Evolutionary conservation across 176 grass and related monocot genomes (phyloP).

Genomic region (Ananas comosus): DNA sequence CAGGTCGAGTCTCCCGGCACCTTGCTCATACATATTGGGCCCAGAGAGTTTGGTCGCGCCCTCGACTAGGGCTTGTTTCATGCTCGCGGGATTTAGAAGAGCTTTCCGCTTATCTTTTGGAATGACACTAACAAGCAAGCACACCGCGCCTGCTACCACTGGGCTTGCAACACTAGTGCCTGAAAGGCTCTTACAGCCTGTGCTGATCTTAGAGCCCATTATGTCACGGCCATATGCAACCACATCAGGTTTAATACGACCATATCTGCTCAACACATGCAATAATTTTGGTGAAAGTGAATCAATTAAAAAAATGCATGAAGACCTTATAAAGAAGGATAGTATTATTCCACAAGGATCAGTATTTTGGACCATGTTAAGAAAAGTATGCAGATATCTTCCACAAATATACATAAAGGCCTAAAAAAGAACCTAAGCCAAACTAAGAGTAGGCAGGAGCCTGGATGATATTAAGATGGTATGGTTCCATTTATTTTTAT

Average conservation of each 20-base stretch:
- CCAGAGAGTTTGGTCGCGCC: conserved; percentile 92
- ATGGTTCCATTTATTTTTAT: too few relatives aligned
- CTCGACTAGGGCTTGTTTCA: conserved; percentile 98
- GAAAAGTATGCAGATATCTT: too few relatives aligned
- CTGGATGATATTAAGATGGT: too few relatives aligned
- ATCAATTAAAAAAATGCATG: conserved; percentile 3
- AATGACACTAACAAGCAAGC: conserved; percentile 83
- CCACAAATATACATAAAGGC: too few relatives aligned
- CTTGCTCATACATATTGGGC: conserved; percentile 93
- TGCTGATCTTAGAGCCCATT: conserved; percentile 98
- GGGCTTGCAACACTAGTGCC: conserved; percentile 97
- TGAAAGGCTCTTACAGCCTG: conserved; percentile 92
- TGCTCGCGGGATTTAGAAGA: conserved; percentile 76
- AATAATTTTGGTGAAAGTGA: conserved; percentile 18
- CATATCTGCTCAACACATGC: conserved; percentile 57
- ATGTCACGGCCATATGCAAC: conserved; percentile 97
- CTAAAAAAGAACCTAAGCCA: too few relatives aligned
- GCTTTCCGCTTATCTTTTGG: conserved; percentile 61
- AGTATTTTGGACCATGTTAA: too few relatives aligned
- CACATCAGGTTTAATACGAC: conserved; percentile 88
- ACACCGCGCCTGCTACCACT: conserved; percentile 86
- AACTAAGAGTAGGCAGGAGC: too few relatives aligned
- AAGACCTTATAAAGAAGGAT: background rate
- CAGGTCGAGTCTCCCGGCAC: conserved; percentile 89
- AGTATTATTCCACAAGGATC: too few relatives aligned